phyloP scores from a whole-genome alignment of 805 yeast species.

The Candida alai region DNA sequence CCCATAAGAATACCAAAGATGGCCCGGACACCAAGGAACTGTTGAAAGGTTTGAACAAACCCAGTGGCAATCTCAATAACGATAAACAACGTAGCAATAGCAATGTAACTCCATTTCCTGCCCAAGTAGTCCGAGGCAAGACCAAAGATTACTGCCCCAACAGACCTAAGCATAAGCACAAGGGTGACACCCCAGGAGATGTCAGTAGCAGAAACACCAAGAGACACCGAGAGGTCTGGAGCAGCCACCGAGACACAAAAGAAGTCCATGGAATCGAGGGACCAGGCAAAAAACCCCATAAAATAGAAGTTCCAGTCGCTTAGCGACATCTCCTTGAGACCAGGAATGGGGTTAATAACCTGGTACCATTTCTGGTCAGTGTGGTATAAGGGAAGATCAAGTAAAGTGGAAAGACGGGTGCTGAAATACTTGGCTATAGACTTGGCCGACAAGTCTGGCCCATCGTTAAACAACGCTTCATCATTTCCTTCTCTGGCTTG shows the following conservation, averaged over 20 bases:
- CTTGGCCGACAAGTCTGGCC: constrained; percentile 14
- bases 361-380: constrained; percentile 25
- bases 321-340: constrained; percentile 16
- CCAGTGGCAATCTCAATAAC: constrained; percentile 61
- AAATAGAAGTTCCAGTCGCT: constrained; percentile 46
- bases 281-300: constrained; percentile 55
- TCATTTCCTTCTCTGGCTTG: too few species aligned
- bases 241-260: constrained; percentile 54
- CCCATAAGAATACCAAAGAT: constrained; percentile 59
- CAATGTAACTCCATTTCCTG: constrained; percentile 53
- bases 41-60: constrained; percentile 51
- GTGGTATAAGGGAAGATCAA: constrained; percentile 23
- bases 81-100: constrained; percentile 43
- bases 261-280: constrained; percentile 65
- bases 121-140: constrained; percentile 57
- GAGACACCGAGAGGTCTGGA: constrained; percentile 40
- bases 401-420: constrained; percentile 15
- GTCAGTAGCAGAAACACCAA: constrained; percentile 44
- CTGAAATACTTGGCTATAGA: constrained; percentile 11
- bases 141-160: constrained; percentile 61
- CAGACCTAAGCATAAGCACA: constrained; percentile 63
- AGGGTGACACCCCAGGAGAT: constrained; percentile 66
- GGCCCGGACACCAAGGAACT: constrained; percentile 60
- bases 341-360: constrained; percentile 40
- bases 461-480: constrained; percentile 3